Evolutionary conservation across 306 rosid genomes (phyloP), one percentile per base, ranked within the genome.

Genomic region (Inga leiocalycina): DNA sequence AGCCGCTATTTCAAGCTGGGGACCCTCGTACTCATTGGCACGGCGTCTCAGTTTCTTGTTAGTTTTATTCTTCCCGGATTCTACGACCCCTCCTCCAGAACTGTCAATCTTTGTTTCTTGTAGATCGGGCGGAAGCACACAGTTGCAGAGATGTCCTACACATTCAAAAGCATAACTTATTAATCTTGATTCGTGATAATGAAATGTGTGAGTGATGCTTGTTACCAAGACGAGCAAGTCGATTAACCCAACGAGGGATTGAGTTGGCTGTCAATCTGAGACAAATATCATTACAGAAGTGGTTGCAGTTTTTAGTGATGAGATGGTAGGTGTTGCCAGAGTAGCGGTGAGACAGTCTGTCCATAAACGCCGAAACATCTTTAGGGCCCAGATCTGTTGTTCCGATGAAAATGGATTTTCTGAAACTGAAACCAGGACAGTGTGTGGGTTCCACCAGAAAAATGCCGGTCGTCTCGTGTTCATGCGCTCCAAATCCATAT

Each of bases 401-500:
- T 80, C 99, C 99, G 27, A 96, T 89, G 82, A 82, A 77, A 78
- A 96, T 86, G 0, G 98, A 91, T 81, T 91, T 94, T 78, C 99
- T 91, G 87, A 94, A 96, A 6, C 90, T 93, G 81, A 96, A 96
- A 77, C 99, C 98, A 15, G 97, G 98, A 82, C 98, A 96, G 41
- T 80, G 56, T 64, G 84, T 91, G 37, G 99, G 97, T 82, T 96
- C 97, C 76, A 96, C 99, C 86, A 90, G 91, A 83, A 97, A 94
- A 51, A 97, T 91, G 80, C 99, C 98, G 1, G 97, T 89, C 1
- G 95, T 57, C 7, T 90, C 52, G 44, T 88, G 93, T 0, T 97
- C 97, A 75, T 97, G 99, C 4, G 98, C 99, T 82, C 99, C 99
- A 88, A 91, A 97, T 74, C 93, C 97, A 84, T 94, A 97, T 75